These are phyloP conservation scores for Zygosaccharomyces pseudobailii DNA, from an alignment of 1,139 yeast species.

Conservation along the genomic window DNA sequence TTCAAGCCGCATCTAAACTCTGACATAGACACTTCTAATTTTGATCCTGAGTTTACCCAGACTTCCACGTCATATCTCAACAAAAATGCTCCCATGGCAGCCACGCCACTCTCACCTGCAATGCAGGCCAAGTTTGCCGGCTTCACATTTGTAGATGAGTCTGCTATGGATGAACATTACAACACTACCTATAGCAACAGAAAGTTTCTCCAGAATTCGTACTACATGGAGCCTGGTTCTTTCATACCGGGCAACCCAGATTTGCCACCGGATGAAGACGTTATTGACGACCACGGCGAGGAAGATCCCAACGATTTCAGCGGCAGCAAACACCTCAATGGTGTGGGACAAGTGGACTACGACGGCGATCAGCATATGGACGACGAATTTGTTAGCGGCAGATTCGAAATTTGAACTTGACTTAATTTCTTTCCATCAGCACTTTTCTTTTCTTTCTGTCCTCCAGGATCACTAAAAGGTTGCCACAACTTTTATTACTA, in stretches of 20 bases:
- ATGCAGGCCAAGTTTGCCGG: conserved; percentile 95
- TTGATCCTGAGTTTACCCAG: conserved; percentile 94
- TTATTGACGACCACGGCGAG: conserved; percentile 68
- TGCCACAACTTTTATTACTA: neutral
- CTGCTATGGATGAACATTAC: conserved; percentile 85
- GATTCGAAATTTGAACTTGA: conserved; percentile 62
- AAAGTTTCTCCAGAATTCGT: conserved; percentile 33
- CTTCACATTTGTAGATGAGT: conserved; percentile 91
- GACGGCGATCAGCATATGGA: conserved; percentile 42
- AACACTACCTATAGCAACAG: conserved; percentile 33
- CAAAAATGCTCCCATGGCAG: conserved; percentile 42
- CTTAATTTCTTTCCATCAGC: neutral
- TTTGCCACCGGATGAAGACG: conserved; percentile 78
- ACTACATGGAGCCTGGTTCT: conserved; percentile 54
- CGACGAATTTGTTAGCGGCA: conserved; percentile 85
- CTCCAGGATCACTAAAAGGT: neutral
- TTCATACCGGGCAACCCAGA: conserved; percentile 76
- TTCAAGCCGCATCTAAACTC: conserved; percentile 88
- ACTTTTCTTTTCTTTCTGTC: neutral
- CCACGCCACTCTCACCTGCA: conserved; percentile 77
- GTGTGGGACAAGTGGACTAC: conserved; percentile 22
- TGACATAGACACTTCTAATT: conserved; percentile 91
- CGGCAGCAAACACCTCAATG: conserved; percentile 10
- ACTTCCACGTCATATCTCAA: conserved; percentile 79
- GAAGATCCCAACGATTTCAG: conserved; percentile 41